These are phyloP conservation scores for Aspergillus piperis DNA, from an alignment of 2,329 filamentous ascomycete species.

Conservation along the genomic window DNA sequence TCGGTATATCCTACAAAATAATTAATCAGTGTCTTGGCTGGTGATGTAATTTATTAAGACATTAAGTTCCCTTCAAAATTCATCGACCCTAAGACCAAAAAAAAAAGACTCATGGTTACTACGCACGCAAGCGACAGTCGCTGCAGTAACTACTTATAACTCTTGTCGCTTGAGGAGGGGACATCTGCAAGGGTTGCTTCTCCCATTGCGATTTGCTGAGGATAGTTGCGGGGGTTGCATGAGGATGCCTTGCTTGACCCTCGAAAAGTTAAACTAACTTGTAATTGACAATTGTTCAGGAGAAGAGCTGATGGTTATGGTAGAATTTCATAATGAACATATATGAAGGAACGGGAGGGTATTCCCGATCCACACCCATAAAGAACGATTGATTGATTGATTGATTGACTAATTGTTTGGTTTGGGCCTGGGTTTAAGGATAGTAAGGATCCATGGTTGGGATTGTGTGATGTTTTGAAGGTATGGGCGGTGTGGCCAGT, in stretches of 20 bases:
- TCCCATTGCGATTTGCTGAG: background rate
- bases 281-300: background rate
- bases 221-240: background rate
- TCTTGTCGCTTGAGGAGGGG: background rate
- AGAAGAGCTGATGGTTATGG: too few relatives aligned
- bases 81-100: background rate
- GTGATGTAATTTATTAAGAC: too few relatives aligned
- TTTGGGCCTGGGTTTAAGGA: background rate
- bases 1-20: too few relatives aligned
- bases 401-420: too few relatives aligned
- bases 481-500: slow-evolving; percentile 2
- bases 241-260: background rate
- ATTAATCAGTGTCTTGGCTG: too few relatives aligned
- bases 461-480: background rate
- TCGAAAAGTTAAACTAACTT: background rate
- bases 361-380: background rate
- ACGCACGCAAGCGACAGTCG: background rate
- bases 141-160: background rate
- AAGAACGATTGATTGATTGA: too few relatives aligned
- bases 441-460: slow-evolving; percentile 9
- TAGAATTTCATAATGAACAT: background rate
- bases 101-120: background rate
- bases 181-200: background rate
- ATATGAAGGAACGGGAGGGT: background rate
- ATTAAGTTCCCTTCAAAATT: too few relatives aligned